Conservation (phyloP, 2,329 filamentous ascomycete species). For the Pseudocercospora macadamiae region DNA sequence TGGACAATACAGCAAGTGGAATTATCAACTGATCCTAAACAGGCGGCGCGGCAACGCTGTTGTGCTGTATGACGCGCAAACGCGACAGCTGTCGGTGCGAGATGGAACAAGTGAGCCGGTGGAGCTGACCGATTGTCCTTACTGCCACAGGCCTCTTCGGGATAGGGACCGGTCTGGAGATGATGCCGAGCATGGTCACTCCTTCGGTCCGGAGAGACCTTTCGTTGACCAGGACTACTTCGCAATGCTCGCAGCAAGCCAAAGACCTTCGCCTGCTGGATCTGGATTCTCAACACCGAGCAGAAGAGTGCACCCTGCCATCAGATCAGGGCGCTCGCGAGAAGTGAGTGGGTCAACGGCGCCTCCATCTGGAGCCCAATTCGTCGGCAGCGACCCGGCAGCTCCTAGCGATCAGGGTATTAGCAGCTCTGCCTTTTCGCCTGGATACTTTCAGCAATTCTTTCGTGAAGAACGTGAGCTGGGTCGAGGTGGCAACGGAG, state of each 20-base stretch:
- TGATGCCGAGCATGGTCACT: constrained; percentile 41
- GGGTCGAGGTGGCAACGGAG: constrained; percentile 88
- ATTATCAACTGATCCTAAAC: neutral
- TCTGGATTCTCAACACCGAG: constrained; percentile 46
- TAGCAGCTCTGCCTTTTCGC: constrained; percentile 82
- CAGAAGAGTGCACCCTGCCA: constrained; percentile 46
- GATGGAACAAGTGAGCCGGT: constrained; percentile 59
- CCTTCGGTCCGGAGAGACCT: constrained; percentile 53
- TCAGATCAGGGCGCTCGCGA: constrained; percentile 37
- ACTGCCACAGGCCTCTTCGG: constrained; percentile 75
- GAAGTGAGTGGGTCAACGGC: constrained; percentile 35
- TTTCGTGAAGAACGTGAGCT: constrained; percentile 88
- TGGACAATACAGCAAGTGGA: neutral
- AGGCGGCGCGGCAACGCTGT: constrained; percentile 92
- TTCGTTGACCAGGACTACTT: constrained; percentile 95
- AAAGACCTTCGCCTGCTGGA: constrained; percentile 44
- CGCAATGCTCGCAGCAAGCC: constrained; percentile 76
- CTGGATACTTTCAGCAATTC: constrained; percentile 88
- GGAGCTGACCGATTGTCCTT: constrained; percentile 76
- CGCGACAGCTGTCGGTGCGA: constrained; percentile 81
- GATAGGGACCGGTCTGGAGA: constrained; percentile 48
- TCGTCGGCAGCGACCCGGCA: constrained; percentile 50
- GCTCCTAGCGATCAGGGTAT: constrained; percentile 65
- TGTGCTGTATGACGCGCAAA: constrained; percentile 85
- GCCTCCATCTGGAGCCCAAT: constrained; percentile 55